Evolutionary conservation across 164 flowering plant genomes (phyloP), one percentile per base, ranked within the genome.

Genomic region (Berberis vulgaris): DNA sequence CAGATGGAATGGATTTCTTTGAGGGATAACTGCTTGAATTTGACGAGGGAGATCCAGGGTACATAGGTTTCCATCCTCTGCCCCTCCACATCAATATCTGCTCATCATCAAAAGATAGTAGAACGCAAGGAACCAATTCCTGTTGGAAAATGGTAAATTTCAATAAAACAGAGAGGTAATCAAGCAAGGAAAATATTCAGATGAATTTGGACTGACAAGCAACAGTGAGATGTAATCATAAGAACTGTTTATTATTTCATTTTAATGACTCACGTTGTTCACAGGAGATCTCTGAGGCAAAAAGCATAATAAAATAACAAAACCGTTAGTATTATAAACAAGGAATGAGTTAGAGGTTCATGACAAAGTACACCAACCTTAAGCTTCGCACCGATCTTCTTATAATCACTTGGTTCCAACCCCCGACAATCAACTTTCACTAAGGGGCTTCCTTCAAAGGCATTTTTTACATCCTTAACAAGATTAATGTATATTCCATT

Each of bases 111-210:
- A 89, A 91, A 41, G 97, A 91, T 8, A 95, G 69, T 9, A 95
- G 80, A 69, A 88, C 91, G 76, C 99, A 86, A 54, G 99, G 99
- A 74, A 95, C 99, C 77, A 91, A 71, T 65, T 88, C 99, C 99
- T 95, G 95, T n/a, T n/a, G n/a, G n/a, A n/a, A n/a, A n/a, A n/a
- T n/a, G n/a, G n/a, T n/a, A n/a, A n/a, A n/a, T n/a, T n/a, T n/a
- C n/a, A n/a, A n/a, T n/a, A n/a, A n/a, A n/a, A n/a, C n/a, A n/a
- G n/a, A n/a, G n/a, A n/a, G n/a, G n/a, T n/a, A n/a, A n/a, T n/a
- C n/a, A n/a, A n/a, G n/a, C n/a, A n/a, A n/a, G n/a, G n/a, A n/a
- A n/a, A n/a, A n/a, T n/a, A n/a, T n/a, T n/a, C n/a, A n/a, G n/a
- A n/a, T n/a, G n/a, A n/a, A n/a, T n/a, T n/a, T n/a, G n/a, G n/a